A percentile compares a stretch with the other conserved stretches of the same genome.
Evolutionary conservation across 805 yeast genomes (phyloP).

Genomic region (Teunomyces barrocoloradensis): DNA sequence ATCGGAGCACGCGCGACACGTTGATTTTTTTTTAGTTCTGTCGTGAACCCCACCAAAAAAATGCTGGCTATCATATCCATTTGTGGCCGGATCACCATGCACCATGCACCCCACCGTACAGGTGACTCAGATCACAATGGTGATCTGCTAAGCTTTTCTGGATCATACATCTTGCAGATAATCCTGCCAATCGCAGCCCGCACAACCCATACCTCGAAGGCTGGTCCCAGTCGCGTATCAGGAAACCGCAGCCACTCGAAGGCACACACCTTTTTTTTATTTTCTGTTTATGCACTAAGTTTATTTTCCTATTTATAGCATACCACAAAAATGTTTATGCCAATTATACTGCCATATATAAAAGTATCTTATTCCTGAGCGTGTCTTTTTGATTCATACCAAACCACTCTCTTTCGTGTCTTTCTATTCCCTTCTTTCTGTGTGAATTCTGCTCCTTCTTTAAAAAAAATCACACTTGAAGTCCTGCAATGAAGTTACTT

Average conservation of each 20-base stretch:
- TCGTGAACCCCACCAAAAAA: too few relatives aligned
- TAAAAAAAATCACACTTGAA: background rate
- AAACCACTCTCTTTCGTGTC: too few relatives aligned
- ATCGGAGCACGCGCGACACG: too few relatives aligned
- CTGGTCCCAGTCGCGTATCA: background rate
- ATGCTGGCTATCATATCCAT: too few relatives aligned
- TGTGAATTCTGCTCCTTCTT: background rate
- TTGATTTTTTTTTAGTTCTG: too few relatives aligned
- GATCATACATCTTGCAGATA: too few relatives aligned
- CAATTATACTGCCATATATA: too few relatives aligned
- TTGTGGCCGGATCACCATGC: too few relatives aligned
- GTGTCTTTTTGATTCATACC: too few relatives aligned
- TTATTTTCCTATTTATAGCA: conserved; percentile 1
- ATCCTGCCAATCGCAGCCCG: background rate
- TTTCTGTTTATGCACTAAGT: background rate
- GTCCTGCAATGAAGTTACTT: background rate
- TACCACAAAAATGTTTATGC: background rate
- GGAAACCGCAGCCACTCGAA: background rate
- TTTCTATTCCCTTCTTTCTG: background rate
- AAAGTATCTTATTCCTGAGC: too few relatives aligned
- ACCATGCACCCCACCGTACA: too few relatives aligned
- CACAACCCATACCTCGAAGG: background rate
- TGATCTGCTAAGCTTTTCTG: background rate
- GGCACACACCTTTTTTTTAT: background rate
- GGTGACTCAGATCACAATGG: background rate